Conservation (phyloP, 768 basidiomycete genomes). For the Neoboletus brunneissimus region DNA sequence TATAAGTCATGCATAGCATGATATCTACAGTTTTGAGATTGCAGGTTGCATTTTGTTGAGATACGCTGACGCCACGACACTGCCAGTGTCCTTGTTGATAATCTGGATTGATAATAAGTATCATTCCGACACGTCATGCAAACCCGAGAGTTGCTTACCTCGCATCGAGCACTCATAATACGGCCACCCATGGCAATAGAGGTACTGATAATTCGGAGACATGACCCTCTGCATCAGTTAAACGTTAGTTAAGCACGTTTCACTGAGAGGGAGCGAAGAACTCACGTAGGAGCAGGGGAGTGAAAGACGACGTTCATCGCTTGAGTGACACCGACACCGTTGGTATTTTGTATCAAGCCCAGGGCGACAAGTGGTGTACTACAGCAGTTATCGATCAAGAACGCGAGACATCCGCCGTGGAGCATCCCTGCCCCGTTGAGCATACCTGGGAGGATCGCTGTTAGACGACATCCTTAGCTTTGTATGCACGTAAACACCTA, state of each 20-base stretch:
- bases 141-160: slow-evolving; percentile 41
- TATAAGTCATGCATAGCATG: slow-evolving; percentile 2
- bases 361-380: slow-evolving; percentile 67
- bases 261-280: slow-evolving; percentile 6
- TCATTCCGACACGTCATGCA: background rate
- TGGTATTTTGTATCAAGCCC: slow-evolving; percentile 55
- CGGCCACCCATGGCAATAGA: slow-evolving; percentile 66
- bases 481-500: slow-evolving; percentile 28
- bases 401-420: slow-evolving; percentile 73
- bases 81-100: slow-evolving; percentile 54
- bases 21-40: slow-evolving; percentile 43
- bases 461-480: background rate
- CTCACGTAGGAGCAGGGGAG: slow-evolving; percentile 62
- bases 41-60: slow-evolving; percentile 73
- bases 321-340: slow-evolving; percentile 75
- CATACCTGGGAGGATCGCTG: slow-evolving; percentile 46
- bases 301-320: slow-evolving; percentile 69
- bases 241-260: slow-evolving; percentile 6
- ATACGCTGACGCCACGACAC: slow-evolving; percentile 62
- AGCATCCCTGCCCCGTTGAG: slow-evolving; percentile 74
- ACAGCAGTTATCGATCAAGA: slow-evolving; percentile 73
- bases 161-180: slow-evolving; percentile 69
- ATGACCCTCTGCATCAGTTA: slow-evolving; percentile 46
- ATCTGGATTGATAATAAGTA: slow-evolving; percentile 39
- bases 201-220: slow-evolving; percentile 57